Conservation (phyloP, 495 filamentous ascomycete genomes). For the Bombardia bombarda region DNA sequence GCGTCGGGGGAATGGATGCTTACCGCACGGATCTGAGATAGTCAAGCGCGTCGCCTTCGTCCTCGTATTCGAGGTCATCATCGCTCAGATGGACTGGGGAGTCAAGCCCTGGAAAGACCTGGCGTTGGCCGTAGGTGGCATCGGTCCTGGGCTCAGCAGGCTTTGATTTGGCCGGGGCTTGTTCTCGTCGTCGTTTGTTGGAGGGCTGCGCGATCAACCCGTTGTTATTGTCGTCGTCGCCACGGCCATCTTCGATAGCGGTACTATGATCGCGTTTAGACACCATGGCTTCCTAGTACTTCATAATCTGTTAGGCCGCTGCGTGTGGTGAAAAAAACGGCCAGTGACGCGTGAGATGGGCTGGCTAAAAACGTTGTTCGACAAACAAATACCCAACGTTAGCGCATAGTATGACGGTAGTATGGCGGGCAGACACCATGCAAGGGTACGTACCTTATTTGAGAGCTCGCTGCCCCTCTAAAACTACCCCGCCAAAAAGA, state of each 20-base stretch:
- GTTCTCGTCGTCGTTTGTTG: slow-evolving; percentile 22
- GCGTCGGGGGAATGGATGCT: slow-evolving; percentile 24
- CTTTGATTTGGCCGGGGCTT: slow-evolving; percentile 13
- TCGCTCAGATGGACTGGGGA: slow-evolving; percentile 29
- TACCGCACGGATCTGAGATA: slow-evolving; percentile 80
- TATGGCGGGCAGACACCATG: too few species aligned
- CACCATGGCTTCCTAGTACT: too few species aligned
- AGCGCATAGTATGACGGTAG: too few species aligned
- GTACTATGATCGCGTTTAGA: slow-evolving; percentile 21
- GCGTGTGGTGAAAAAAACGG: too few species aligned
- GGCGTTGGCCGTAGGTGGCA: slow-evolving; percentile 64
- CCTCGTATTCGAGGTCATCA: slow-evolving; percentile 50
- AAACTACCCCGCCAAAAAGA: too few species aligned
- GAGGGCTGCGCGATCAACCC: too few species aligned
- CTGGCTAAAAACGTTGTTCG: too few species aligned
- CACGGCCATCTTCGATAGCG: slow-evolving; percentile 3
- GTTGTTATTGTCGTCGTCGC: slow-evolving; percentile 4
- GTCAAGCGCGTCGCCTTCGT: slow-evolving; percentile 54
- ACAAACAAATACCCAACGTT: too few species aligned
- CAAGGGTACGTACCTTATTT: too few species aligned
- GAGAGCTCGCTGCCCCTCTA: too few species aligned
- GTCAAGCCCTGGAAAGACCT: slow-evolving; percentile 71
- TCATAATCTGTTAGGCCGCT: too few species aligned
- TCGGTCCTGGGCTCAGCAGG: slow-evolving; percentile 37
- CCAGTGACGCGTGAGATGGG: too few species aligned